These are phyloP conservation scores for Solanum rostratum DNA, from an alignment of 257 asterid species.

Conservation along the genomic window DNA sequence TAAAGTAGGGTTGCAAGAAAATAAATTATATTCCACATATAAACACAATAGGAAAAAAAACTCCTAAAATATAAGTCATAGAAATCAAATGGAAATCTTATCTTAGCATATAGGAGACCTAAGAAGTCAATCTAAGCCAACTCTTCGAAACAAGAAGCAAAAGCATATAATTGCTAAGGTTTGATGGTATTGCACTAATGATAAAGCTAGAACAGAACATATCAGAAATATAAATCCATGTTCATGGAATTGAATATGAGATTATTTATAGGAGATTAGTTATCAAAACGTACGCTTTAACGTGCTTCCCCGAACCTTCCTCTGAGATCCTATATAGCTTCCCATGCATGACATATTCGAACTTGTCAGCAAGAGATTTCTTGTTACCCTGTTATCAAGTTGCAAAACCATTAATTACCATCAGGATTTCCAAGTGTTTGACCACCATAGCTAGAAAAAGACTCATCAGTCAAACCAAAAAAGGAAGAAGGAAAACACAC, in stretches of 20 bases:
- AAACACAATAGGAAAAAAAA: not conserved
- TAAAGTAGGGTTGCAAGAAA: not conserved
- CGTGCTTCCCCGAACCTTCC: conserved; percentile 40
- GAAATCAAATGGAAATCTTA: not conserved
- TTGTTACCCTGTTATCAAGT: conserved; percentile 42
- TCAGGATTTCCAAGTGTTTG: not conserved
- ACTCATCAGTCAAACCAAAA: not conserved
- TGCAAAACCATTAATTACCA: not conserved
- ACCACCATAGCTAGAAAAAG: not conserved
- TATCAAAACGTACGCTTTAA: conserved; percentile 56
- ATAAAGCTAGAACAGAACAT: not conserved
- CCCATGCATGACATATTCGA: conserved; percentile 93
- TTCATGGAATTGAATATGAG: not conserved
- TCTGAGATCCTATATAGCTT: conserved; percentile 76
- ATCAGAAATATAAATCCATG: not conserved
- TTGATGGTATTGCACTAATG: not conserved
- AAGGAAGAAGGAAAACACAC: not conserved
- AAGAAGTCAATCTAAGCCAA: not conserved
- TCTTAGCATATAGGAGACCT: not conserved
- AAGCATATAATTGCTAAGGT: not conserved
- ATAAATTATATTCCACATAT: not conserved
- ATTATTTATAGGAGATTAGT: not conserved
- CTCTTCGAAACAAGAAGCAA: not conserved
- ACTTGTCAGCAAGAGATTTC: conserved; percentile 82
- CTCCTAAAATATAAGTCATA: not conserved